A percentile compares a stretch with the other conserved stretches of the same genome.
Evolutionary conservation across 345 rosid genomes (phyloP).

Genomic region (Arabis hirsuta): DNA sequence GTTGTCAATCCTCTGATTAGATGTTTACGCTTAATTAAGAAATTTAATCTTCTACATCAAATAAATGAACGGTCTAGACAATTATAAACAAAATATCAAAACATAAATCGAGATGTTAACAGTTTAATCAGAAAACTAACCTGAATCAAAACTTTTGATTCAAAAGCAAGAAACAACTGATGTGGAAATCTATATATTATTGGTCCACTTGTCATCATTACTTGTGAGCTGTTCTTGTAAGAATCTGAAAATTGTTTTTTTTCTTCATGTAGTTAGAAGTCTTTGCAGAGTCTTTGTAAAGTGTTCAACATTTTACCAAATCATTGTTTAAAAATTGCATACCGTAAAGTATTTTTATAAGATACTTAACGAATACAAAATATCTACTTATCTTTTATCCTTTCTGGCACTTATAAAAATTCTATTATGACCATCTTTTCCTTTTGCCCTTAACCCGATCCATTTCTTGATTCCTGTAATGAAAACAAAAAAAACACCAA

Average conservation of each 20-base stretch:
- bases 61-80: constrained; percentile 17
- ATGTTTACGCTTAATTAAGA: constrained; percentile 38
- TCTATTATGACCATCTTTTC: no score
- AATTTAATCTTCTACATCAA: constrained; percentile 18
- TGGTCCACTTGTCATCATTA: constrained; percentile 70
- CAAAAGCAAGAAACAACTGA: constrained; percentile 30
- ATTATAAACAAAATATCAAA: constrained; percentile 1
- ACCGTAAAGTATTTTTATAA: constrained; percentile 21
- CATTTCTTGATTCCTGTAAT: constrained; percentile 54
- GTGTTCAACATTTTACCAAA: constrained; percentile 5
- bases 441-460: constrained; percentile 40
- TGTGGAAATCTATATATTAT: constrained; percentile 28
- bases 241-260: constrained; percentile 8
- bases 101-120: constrained; percentile 8
- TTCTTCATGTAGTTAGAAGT: not conserved
- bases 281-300: not conserved
- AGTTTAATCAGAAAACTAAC: constrained; percentile 2
- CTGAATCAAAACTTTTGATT: no score
- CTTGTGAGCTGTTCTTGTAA: constrained; percentile 28
- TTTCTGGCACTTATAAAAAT: constrained; percentile 29
- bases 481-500: constrained; percentile 55
- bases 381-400: constrained; percentile 31
- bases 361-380: constrained; percentile 39
- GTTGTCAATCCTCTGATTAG: constrained; percentile 32
- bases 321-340: constrained; percentile 2